These are phyloP conservation scores for Aspergillus aculeatinus DNA, from an alignment of 2,329 filamentous ascomycete species.

Conservation along the genomic window DNA sequence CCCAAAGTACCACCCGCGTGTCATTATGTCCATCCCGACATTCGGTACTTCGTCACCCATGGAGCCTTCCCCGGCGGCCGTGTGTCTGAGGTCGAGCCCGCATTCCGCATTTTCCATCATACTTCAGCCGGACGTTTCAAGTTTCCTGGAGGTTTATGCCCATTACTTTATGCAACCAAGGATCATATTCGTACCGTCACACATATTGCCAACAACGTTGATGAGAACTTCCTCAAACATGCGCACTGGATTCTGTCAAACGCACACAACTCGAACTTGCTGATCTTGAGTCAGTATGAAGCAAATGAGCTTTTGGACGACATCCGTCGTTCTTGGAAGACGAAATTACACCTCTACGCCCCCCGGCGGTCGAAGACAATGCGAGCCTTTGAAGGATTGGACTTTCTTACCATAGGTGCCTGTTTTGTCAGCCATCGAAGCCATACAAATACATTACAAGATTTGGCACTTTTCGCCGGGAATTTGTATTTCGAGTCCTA, in stretches of 20 bases:
- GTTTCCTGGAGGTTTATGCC: conserved; percentile 1
- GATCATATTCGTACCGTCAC: conserved; percentile 14
- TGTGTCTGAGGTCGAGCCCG: neutral
- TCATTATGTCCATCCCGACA: conserved; percentile 10
- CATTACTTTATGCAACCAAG: conserved; percentile 3
- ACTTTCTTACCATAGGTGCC: conserved; percentile 41
- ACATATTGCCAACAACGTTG: conserved; percentile 38
- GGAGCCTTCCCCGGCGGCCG: conserved; percentile 2
- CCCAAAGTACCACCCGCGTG: conserved; percentile 38
- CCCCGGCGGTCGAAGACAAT: conserved; percentile 43
- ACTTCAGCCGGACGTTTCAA: conserved; percentile 9
- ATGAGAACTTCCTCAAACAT: conserved; percentile 52
- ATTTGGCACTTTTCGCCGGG: conserved; percentile 66
- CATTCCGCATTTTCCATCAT: conserved; percentile 9
- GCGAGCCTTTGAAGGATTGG: conserved; percentile 46
- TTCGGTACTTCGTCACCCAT: conserved; percentile 9
- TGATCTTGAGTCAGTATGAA: conserved; percentile 63
- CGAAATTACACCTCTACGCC: conserved; percentile 53
- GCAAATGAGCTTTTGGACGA: conserved; percentile 51
- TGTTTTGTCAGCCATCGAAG: neutral
- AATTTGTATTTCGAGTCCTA: conserved; percentile 61
- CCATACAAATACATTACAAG: conserved; percentile 21
- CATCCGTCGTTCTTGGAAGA: conserved; percentile 38
- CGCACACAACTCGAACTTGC: conserved; percentile 26
- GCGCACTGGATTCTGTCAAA: conserved; percentile 57